Percentiles rank a stretch among this genome's conserved stretches.
phyloP scores from a whole-genome alignment of 768 basidiomycete genomes.

The Russula sp. region DNA sequence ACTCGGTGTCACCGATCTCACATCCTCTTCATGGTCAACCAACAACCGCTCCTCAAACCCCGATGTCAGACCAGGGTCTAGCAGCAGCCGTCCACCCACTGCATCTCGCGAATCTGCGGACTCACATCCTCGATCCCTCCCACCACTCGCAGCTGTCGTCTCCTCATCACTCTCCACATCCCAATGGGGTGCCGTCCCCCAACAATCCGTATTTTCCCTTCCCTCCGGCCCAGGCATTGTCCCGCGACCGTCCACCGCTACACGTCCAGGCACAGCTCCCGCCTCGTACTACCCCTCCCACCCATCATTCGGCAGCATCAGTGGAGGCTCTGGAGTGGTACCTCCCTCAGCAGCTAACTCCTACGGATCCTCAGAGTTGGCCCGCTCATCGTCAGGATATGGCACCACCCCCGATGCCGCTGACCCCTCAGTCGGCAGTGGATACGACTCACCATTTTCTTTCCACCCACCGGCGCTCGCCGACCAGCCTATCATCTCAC shows the following conservation, averaged over 20 bases:
- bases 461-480: constrained; percentile 65
- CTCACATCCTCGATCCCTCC: constrained; percentile 52
- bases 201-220: constrained; percentile 54
- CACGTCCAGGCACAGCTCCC: constrained; percentile 70
- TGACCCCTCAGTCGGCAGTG: constrained; percentile 36
- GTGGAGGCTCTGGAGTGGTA: constrained; percentile 50
- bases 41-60: constrained; percentile 31
- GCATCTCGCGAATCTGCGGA: constrained; percentile 44
- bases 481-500: constrained; percentile 43
- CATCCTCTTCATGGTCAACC: constrained; percentile 27
- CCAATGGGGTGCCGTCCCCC: constrained; percentile 33
- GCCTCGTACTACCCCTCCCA: constrained; percentile 54
- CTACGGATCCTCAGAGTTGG: constrained; percentile 41
- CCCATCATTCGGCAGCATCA: constrained; percentile 43
- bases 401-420: constrained; percentile 35
- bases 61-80: constrained; percentile 47
- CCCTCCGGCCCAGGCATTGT: constrained; percentile 52
- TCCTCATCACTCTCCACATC: constrained; percentile 54
- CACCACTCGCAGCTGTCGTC: constrained; percentile 74
- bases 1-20: constrained; percentile 43
- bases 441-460: constrained; percentile 69
- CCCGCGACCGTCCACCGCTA: constrained; percentile 54
- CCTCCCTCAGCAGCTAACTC: constrained; percentile 31
- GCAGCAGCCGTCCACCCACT: constrained; percentile 53
- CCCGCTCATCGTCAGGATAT: constrained; percentile 33